Evolutionary conservation across 2,329 filamentous ascomycete species (phyloP).

Genomic region (Diaporthe ampelina): DNA sequence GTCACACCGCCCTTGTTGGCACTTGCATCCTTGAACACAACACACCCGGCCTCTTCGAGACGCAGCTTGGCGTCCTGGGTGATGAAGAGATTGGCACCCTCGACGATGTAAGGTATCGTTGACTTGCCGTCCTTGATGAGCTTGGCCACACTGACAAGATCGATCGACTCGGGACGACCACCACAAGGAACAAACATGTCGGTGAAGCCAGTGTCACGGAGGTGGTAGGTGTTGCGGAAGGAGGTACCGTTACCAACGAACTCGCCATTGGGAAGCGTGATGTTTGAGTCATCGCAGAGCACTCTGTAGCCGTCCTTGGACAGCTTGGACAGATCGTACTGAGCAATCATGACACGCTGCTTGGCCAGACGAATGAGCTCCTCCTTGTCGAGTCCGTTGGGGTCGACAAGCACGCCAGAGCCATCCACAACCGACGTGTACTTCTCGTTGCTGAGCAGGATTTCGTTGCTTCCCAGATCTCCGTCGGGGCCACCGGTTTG

Average conservation of each 20-base stretch:
- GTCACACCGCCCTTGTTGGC: slow-evolving; percentile 99
- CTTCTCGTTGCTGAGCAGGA: slow-evolving; percentile 94
- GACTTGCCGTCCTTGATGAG: slow-evolving; percentile 92
- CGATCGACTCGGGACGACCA: slow-evolving; percentile 95
- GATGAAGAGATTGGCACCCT: slow-evolving; percentile 98
- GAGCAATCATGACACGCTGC: slow-evolving; percentile 87
- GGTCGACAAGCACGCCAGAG: slow-evolving; percentile 93
- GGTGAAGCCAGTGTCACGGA: slow-evolving; percentile 81
- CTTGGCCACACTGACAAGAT: slow-evolving; percentile 87
- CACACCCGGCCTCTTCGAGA: slow-evolving; percentile 93
- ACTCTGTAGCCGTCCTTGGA: slow-evolving; percentile 92
- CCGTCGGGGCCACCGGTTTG: slow-evolving; percentile 98
- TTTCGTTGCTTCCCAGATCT: slow-evolving; percentile 97
- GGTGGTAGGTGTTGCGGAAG: slow-evolving; percentile 98
- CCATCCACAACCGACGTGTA: slow-evolving; percentile 97
- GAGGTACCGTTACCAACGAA: slow-evolving; percentile 89
- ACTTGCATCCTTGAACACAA: slow-evolving; percentile 97
- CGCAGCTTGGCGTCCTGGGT: slow-evolving; percentile 97
- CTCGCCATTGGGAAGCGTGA: slow-evolving; percentile 90
- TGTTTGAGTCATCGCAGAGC: slow-evolving; percentile 89
- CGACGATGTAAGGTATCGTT: slow-evolving; percentile 93
- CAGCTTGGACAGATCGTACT: slow-evolving; percentile 88
- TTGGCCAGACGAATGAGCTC: slow-evolving; percentile 90
- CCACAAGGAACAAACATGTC: slow-evolving; percentile 97
- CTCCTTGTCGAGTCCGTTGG: slow-evolving; percentile 85